Base-by-base conservation (phyloP, 768 basidiomycete species). In the Mycena albidolilacea region DNA sequence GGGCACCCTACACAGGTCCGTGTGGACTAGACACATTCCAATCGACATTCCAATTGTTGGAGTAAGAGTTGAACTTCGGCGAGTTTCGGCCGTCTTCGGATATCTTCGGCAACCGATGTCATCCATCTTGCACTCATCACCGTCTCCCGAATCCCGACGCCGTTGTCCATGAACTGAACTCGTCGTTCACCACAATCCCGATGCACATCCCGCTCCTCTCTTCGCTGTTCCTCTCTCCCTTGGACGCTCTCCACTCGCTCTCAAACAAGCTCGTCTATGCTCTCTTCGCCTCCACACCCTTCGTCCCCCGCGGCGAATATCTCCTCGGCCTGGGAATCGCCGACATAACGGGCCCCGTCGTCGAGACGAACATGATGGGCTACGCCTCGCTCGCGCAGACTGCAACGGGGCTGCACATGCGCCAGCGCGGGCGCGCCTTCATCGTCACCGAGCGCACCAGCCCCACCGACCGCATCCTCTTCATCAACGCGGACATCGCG, bases 241-340 rank as follows among this genome's bases (percentile, higher is more conserved):
- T 75, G 46, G 73, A 75, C 19, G 43, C 70, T 3, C 70, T 75
- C 11, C 73, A 69, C 23, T 44, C 66, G 15, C 44, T 71, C 23
- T 55, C 73, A 1, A 19, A 55, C 10, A 61, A 67, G 19, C 39
- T 64, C 23, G 7, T 75, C 19, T 59, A 65, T 14, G 55, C 41
- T 0, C 50, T 73, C 15, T 52, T 66, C 10, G 37, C 63, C 17
- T 50, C 57, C 1, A 55, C 17, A n/a, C 6, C 23, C 9, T 21
- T 60, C 46, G 65, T 60, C 37, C 11, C n/a, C 2, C 55, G 74
- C 68, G n/a, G 72, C 69, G 74, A 70, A 70, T 14, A 94, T 94
- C 80, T 89, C 89, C 95, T 94, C 81, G 88, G 85, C 17, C 82
- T 91, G 74, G 84, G 83, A 12, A 95, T 95, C 73, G 89, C 93